Base-by-base conservation (phyloP, 192 early-diverging fungal species). In the Umbelopsis sp. region DNA sequence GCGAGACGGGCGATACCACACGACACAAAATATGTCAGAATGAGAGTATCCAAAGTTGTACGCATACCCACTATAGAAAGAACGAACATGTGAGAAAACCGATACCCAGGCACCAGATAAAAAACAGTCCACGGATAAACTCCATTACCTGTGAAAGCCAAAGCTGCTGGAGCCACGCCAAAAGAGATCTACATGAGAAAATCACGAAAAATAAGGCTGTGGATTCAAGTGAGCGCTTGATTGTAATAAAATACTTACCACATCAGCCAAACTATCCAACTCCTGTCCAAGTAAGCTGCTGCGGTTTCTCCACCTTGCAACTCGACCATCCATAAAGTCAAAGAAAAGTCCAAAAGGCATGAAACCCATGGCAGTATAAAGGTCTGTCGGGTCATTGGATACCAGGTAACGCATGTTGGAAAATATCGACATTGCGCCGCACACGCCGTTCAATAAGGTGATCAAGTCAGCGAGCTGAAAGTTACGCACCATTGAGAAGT, bases 401-500 rank as follows among this genome's bases (percentile, higher is more conserved):
- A 91, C 79, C 52, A 92, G 77, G 65, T 89, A 90, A 44, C 90
- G 89, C 87, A 91, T 86, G 38, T 86, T 89, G 50, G 88, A 88
- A 72, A 92, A 87, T 34, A 94, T 85, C 44, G 91, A 89, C 34
- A 86, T 78, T 12, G 84, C 84, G 11, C 91, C 94, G 73, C 92
- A 96, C 29, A 90, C 89, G 22, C 90, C 91, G 83, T 96, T 96
- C 66, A 88, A 88, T 12, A 96, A 85, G 4, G 95, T 96, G 67
- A 96, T 92, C 71, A 92, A 81, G 80, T 96, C 95, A 3, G 95
- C 95, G 45, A 93, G 75, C 67, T 90, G 84, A 77, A 96, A 95
- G 68, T 88, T 88, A 52, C 86, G 56, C 8, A 62, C 56, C 56
- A 62, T 62, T 14, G 56, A 62, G 26, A 62, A 62, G 31, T 62